Evolutionary conservation across 257 asterid species (phyloP).

Genomic region (Osmanthus fragrans): DNA sequence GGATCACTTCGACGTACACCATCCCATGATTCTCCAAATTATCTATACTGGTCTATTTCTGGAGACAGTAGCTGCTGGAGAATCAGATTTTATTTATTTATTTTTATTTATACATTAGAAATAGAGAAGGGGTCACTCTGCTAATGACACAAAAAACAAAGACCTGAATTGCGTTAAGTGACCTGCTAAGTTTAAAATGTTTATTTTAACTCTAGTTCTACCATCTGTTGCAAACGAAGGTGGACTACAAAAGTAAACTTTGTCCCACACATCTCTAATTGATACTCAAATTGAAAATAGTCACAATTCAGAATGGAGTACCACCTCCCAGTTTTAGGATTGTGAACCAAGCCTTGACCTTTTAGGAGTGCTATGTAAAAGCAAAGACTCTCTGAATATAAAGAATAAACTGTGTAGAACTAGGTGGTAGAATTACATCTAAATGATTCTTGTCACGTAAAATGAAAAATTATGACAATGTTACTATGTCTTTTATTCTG

Average conservation of each 20-base stretch:
- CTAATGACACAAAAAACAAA: background rate
- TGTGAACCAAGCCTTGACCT: constrained; percentile 6
- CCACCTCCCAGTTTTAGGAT: no score
- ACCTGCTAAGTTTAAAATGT: background rate
- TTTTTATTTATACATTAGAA: background rate
- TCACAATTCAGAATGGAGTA: no score
- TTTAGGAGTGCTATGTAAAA: background rate
- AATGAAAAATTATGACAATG: background rate
- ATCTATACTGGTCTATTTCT: constrained; percentile 4
- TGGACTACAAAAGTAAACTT: no score
- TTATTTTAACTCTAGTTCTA: constrained; percentile 14
- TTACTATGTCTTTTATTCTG: background rate
- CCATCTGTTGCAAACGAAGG: background rate
- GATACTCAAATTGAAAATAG: no score
- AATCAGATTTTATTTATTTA: background rate
- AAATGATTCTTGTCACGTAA: constrained; percentile 8
- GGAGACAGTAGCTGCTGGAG: constrained; percentile 2
- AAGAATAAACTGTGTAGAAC: background rate
- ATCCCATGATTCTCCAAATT: background rate
- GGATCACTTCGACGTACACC: background rate
- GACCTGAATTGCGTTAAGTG: background rate
- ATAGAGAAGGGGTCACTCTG: background rate
- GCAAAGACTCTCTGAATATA: background rate
- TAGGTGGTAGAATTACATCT: background rate
- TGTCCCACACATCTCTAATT: no score